Conservation (phyloP, 2,329 filamentous ascomycete species). For the Emergomyces orientalis region DNA sequence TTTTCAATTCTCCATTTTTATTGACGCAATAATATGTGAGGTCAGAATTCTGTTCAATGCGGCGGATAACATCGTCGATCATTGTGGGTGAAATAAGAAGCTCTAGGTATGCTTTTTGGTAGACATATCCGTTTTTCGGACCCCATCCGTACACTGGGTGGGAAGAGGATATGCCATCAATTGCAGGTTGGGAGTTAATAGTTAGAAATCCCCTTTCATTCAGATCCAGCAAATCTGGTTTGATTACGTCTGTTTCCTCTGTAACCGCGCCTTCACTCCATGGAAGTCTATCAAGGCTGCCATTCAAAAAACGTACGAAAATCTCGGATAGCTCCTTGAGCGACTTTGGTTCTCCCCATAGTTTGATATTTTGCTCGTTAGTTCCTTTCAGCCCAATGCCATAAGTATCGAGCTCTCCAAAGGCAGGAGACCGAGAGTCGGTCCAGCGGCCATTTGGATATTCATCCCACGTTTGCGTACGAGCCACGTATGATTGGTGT, state of each 20-base stretch:
- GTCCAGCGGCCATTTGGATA: slow-evolving; percentile 99
- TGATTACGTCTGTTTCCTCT: slow-evolving; percentile 69
- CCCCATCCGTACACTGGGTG: slow-evolving; percentile 90
- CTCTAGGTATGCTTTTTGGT: slow-evolving; percentile 96
- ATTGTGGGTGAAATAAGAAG: slow-evolving; percentile 74
- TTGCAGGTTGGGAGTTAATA: slow-evolving; percentile 94
- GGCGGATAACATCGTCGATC: slow-evolving; percentile 64
- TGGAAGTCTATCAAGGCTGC: slow-evolving; percentile 70
- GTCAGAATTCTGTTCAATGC: slow-evolving; percentile 68
- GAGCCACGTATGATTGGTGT: slow-evolving; percentile 87
- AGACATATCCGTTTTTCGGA: slow-evolving; percentile 88
- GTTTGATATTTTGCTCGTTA: slow-evolving; percentile 89
- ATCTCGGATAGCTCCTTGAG: slow-evolving; percentile 71
- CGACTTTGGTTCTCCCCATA: slow-evolving; percentile 79
- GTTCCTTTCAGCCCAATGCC: slow-evolving; percentile 88
- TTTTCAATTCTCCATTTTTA: slow-evolving; percentile 68
- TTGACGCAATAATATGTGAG: slow-evolving; percentile 93
- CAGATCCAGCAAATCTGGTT: slow-evolving; percentile 64
- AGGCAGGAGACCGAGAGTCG: slow-evolving; percentile 90
- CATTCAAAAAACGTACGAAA: slow-evolving; percentile 76
- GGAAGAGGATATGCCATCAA: slow-evolving; percentile 81
- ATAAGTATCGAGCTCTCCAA: slow-evolving; percentile 89
- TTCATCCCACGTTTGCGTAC: slow-evolving; percentile 97
- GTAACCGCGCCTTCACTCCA: slow-evolving; percentile 91
- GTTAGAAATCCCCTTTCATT: slow-evolving; percentile 84